Evolutionary conservation across 2,329 filamentous ascomycete species (phyloP).

Genomic region (Cylindrodendrum hubeiense): DNA sequence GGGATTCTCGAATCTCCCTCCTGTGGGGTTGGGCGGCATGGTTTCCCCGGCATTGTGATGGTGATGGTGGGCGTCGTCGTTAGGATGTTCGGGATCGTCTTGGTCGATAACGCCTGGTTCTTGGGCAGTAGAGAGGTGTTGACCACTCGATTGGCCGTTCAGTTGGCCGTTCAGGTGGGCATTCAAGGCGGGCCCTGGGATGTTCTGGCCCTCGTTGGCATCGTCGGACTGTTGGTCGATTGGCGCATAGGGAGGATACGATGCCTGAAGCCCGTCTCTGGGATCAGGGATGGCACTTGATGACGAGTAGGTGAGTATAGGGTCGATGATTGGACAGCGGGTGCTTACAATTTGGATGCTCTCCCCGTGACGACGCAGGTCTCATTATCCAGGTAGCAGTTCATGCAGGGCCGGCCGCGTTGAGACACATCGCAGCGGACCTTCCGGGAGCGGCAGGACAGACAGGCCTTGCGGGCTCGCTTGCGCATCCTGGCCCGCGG

Average conservation of each 20-base stretch:
- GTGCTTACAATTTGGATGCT: conserved; percentile 51
- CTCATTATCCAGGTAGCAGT: conserved; percentile 62
- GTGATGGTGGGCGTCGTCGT: not conserved
- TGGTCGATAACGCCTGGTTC: too few species aligned
- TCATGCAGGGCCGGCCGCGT: conserved; percentile 61
- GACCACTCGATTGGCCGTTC: too few species aligned
- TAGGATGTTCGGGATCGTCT: not conserved
- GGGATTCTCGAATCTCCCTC: not conserved
- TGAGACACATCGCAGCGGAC: conserved; percentile 64
- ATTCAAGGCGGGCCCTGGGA: not conserved
- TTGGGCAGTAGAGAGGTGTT: not conserved
- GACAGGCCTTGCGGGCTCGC: conserved; percentile 54
- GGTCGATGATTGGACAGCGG: not conserved
- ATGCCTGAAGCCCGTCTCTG: not conserved
- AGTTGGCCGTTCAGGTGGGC: too few species aligned
- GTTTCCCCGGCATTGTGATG: not conserved
- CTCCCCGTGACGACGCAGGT: conserved; percentile 53
- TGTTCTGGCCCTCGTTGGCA: not conserved
- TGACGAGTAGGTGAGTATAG: not conserved
- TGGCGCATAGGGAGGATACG: conserved; percentile 3
- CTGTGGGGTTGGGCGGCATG: not conserved
- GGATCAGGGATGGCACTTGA: not conserved
- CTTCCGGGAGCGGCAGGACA: conserved; percentile 61
- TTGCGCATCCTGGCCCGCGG: not conserved
- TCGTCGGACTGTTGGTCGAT: not conserved